Evolutionary conservation across 2,329 filamentous ascomycete species (phyloP).

Genomic region (Curvularia lunata): DNA sequence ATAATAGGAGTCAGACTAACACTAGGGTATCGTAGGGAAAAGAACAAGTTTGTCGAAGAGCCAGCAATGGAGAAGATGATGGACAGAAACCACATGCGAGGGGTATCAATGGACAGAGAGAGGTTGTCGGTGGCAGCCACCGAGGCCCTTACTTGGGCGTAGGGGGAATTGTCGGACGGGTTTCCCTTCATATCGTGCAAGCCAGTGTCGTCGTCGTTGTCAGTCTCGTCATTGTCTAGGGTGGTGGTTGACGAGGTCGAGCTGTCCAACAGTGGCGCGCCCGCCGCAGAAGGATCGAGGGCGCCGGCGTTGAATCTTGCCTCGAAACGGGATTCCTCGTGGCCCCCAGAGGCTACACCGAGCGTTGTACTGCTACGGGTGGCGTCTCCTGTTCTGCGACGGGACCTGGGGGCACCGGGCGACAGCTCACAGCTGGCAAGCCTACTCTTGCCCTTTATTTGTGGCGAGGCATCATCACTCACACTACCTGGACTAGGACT

Average conservation of each 20-base stretch:
- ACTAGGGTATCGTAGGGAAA: constrained; percentile 87
- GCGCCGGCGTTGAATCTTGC: constrained; percentile 42
- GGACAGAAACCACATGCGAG: constrained; percentile 86
- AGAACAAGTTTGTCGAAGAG: constrained; percentile 85
- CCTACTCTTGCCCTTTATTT: constrained; percentile 45
- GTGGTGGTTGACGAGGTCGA: constrained; percentile 42
- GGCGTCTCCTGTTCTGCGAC: constrained; percentile 36
- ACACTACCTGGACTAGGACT: constrained; percentile 47
- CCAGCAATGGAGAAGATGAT: constrained; percentile 80
- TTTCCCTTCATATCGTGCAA: constrained; percentile 51
- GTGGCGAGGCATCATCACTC: constrained; percentile 26
- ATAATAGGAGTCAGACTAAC: constrained; percentile 90
- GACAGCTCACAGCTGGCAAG: constrained; percentile 38
- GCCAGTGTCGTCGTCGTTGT: constrained; percentile 43
- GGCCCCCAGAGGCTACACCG: constrained; percentile 33
- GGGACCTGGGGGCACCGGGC: constrained; percentile 27
- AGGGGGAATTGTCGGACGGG: constrained; percentile 73
- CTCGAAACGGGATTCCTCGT: constrained; percentile 41
- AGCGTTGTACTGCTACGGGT: constrained; percentile 34
- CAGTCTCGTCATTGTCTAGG: constrained; percentile 38
- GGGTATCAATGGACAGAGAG: constrained; percentile 81
- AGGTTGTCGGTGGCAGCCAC: constrained; percentile 78
- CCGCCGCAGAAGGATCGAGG: constrained; percentile 30
- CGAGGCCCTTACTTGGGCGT: constrained; percentile 79
- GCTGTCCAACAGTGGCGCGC: constrained; percentile 32